Evolutionary conservation across 441 rosid genomes (phyloP).

Genomic region (Populus hybrid): DNA sequence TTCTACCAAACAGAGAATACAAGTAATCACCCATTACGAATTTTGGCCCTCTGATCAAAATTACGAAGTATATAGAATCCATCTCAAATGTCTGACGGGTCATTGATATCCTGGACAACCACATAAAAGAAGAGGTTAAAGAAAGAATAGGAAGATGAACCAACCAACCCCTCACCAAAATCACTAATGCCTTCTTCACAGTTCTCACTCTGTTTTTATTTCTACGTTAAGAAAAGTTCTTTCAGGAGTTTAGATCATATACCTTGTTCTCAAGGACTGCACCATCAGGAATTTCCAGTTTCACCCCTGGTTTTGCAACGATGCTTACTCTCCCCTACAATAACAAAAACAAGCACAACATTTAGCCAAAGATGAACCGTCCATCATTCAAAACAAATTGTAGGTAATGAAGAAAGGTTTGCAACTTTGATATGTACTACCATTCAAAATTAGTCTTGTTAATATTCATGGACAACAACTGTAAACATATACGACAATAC

Average conservation of each 20-base stretch:
- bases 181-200: background rate
- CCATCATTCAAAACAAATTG: background rate
- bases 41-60: slow-evolving; percentile 1
- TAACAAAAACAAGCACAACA: background rate
- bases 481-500: background rate
- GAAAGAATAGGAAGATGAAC: background rate
- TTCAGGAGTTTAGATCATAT: background rate
- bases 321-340: slow-evolving; percentile 72
- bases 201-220: background rate
- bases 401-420: background rate
- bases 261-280: slow-evolving; percentile 73
- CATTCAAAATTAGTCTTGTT: background rate
- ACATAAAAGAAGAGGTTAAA: background rate
- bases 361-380: background rate
- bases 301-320: slow-evolving; percentile 56
- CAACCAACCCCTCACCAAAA: background rate
- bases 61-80: background rate
- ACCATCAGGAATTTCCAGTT: slow-evolving; percentile 66
- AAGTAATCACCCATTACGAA: background rate
- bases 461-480: background rate
- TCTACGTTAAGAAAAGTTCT: background rate
- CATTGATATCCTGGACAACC: slow-evolving; percentile 37
- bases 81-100: slow-evolving; percentile 31
- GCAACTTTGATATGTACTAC: background rate
- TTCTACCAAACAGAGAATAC: background rate